Base-by-base conservation (phyloP, 345 rosid genomes). In the Boechera retrofracta region DNA sequence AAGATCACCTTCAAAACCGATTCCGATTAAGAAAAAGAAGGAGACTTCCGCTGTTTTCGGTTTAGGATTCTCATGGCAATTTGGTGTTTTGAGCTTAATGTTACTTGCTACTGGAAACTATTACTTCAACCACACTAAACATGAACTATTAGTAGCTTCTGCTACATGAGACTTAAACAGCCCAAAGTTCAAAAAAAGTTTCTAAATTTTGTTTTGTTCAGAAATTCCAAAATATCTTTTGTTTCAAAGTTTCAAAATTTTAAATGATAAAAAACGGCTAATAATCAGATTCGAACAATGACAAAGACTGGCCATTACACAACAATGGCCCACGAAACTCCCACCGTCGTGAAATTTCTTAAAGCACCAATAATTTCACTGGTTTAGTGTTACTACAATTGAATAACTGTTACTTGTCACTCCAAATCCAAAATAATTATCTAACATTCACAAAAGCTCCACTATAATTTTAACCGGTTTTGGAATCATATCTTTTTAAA, bases 91-190 rank as follows among this genome's bases (percentile, higher is more conserved):
- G 15, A 69, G 87, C 73, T 58, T 87, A 53, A 24, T 78, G 3
- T 9, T 81, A 10, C 73, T 84, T 51, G 82, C 62, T 77, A 77
- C 82, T 59, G 83, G 82, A 9, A 83, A 76, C 48, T 82, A 75
- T 81, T 45, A 83, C 72, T 79, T 85, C 26, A 66, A 73, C 64
- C 75, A 75, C 49, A 39, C 72, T 28, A 70, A 70, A 45, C 65
- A 12, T 64, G 77, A 80, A 28, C 53, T 64, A 6, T 53, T 63
- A 10, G 55, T 33, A 44, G 18, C 54, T 73, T 6, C 55, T 75
- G 74, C 79, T 70, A 87, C 89, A 59, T 77, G 78, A 82, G 41
- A n/a, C 21, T 10, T 36, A 0, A 47, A 45, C 55, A n/a, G 21
- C 9, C 11, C 11, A 45, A 45, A 29, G 41, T 64, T 4, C 11